A percentile compares a stretch with the other conserved stretches of the same genome.
Conservation (phyloP, 129 eudicot species). For the Ambrosia artemisiifolia region DNA sequence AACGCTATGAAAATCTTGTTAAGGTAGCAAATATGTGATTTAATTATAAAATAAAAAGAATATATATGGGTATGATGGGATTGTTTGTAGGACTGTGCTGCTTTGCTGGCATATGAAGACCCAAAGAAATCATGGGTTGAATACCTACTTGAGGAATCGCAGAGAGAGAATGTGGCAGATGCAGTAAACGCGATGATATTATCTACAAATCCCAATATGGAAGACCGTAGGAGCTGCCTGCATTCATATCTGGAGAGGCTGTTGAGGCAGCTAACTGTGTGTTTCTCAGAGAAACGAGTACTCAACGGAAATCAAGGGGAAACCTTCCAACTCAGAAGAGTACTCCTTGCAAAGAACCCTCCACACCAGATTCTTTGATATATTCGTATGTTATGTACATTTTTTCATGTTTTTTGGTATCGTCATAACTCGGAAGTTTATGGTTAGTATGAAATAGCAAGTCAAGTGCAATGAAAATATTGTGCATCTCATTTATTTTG, state of each 20-base stretch:
- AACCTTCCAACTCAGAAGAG: constrained; percentile 57
- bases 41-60: too few relatives aligned
- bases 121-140: constrained; percentile 71
- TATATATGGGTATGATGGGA: neutral
- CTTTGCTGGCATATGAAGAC: constrained; percentile 71
- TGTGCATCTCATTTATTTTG: too few relatives aligned
- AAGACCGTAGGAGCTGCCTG: constrained; percentile 45
- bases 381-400: neutral
- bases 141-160: constrained; percentile 67
- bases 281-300: constrained; percentile 61
- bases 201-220: constrained; percentile 51
- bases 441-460: too few relatives aligned
- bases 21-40: constrained; percentile 45
- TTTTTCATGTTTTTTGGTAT: neutral
- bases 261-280: constrained; percentile 64
- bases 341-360: constrained; percentile 44
- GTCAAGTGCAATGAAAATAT: too few relatives aligned
- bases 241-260: constrained; percentile 72
- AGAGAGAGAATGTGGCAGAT: constrained; percentile 86
- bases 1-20: constrained; percentile 53
- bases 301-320: constrained; percentile 85
- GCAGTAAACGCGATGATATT: constrained; percentile 71
- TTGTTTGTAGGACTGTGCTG: constrained; percentile 66
- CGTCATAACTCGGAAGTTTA: too few relatives aligned
- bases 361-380: neutral